These are phyloP conservation scores for Vachellia pachyceras DNA, from an alignment of 306 rosid species.

Conservation along the genomic window DNA sequence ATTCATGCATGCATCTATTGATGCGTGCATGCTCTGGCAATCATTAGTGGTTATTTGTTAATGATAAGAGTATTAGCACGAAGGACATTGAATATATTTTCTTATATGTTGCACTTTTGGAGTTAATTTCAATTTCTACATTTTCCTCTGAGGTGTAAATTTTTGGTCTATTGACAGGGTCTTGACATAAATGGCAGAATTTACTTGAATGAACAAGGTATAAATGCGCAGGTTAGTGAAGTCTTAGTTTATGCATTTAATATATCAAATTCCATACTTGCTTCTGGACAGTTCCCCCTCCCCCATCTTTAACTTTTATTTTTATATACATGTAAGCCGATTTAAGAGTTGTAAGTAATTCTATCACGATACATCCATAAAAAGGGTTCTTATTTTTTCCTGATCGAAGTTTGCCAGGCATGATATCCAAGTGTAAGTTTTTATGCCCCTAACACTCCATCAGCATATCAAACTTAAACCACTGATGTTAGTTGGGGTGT, in stretches of 20 bases:
- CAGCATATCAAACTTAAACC: background rate
- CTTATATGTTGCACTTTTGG: background rate
- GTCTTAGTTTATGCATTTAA: no score
- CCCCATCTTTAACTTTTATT: background rate
- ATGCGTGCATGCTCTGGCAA: background rate
- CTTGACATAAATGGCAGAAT: slow-evolving; percentile 76
- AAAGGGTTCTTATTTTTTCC: slow-evolving; percentile 18
- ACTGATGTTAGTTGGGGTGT: background rate
- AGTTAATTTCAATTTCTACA: slow-evolving; percentile 20
- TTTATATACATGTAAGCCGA: background rate
- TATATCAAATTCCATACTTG: no score
- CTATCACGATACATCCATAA: background rate
- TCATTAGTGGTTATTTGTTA: slow-evolving; percentile 21
- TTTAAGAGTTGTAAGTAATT: background rate
- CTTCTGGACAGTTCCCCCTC: no score
- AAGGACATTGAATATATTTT: background rate
- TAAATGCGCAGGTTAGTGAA: slow-evolving; percentile 87
- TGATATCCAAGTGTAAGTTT: slow-evolving; percentile 3
- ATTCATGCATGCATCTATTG: slow-evolving; percentile 21
- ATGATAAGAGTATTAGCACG: slow-evolving; percentile 20
- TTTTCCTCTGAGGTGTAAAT: slow-evolving; percentile 33
- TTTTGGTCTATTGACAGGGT: slow-evolving; percentile 52
- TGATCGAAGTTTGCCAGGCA: slow-evolving; percentile 3
- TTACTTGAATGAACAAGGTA: slow-evolving; percentile 86
- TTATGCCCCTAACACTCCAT: background rate